Conservation (phyloP, 345 rosid genomes). For the Arabidopsis suecica region DNA sequence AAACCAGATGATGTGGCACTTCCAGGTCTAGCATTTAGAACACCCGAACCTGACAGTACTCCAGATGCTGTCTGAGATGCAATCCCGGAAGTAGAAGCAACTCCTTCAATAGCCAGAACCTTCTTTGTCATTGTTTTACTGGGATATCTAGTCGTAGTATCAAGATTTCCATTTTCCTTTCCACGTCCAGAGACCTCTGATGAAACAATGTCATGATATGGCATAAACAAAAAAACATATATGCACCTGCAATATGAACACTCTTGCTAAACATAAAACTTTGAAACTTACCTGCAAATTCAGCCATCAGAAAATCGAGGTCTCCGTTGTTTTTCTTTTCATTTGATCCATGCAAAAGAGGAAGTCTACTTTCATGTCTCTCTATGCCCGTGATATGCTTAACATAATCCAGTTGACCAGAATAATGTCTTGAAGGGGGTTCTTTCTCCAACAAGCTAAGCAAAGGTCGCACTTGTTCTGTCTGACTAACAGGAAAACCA, state of each 20-base stretch:
- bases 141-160: conserved; percentile 63
- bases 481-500: conserved; percentile 64
- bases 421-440: conserved; percentile 82
- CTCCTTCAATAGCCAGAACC: conserved; percentile 64
- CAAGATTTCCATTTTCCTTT: conserved; percentile 76
- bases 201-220: conserved; percentile 40
- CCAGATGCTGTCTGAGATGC: conserved; percentile 96
- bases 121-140: conserved; percentile 69
- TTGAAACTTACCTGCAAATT: conserved; percentile 75
- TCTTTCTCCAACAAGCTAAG: conserved; percentile 98
- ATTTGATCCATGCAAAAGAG: conserved; percentile 80
- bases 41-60: conserved; percentile 95
- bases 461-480: conserved; percentile 93
- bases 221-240: conserved; percentile 11
- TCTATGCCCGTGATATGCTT: conserved; percentile 86
- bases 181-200: conserved; percentile 89
- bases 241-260: conserved; percentile 7
- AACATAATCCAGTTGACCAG: conserved; percentile 90
- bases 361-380: conserved; percentile 90
- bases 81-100: conserved; percentile 78
- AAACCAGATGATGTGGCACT: conserved; percentile 95
- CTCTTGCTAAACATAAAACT: conserved; percentile 15
- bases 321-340: conserved; percentile 93
- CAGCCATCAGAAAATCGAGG: conserved; percentile 92
- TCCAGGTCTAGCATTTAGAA: conserved; percentile 95